These are phyloP conservation scores for Schoenoplectus tabernaemontani DNA, from an alignment of 202 grass and related monocot species.

Conservation along the genomic window DNA sequence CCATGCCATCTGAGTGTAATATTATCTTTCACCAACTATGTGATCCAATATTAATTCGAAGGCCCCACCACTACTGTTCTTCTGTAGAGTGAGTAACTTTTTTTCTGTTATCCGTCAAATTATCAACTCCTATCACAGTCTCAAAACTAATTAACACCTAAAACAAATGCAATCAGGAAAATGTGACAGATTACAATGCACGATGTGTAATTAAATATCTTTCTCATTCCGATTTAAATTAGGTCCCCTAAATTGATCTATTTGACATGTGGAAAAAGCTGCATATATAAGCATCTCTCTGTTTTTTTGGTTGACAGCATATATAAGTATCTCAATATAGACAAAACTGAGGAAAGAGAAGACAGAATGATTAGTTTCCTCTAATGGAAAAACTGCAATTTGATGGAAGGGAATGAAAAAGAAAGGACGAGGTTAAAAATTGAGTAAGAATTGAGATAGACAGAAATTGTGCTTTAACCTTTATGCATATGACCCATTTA, in stretches of 20 bases:
- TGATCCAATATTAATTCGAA: slow-evolving; percentile 20
- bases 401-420: background rate
- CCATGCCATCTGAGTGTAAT: background rate
- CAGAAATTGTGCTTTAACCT: no score
- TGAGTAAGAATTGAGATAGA: no score
- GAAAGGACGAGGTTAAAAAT: background rate
- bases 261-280: no score
- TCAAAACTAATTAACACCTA: no score
- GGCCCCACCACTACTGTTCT: background rate
- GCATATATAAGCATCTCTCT: no score
- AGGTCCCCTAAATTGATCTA: background rate
- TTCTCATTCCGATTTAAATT: background rate
- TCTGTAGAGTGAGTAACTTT: background rate
- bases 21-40: slow-evolving; percentile 16
- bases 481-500: no score
- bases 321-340: no score
- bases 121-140: no score
- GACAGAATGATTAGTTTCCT: background rate
- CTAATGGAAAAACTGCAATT: background rate
- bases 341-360: background rate
- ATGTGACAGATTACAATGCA: background rate
- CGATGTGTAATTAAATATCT: background rate
- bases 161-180: background rate
- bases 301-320: no score
- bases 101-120: background rate